Percentiles rank a stretch among this genome's conserved stretches.
phyloP scores from a whole-genome alignment of 805 yeast species.

The Metschnikowia noctiluminum region DNA sequence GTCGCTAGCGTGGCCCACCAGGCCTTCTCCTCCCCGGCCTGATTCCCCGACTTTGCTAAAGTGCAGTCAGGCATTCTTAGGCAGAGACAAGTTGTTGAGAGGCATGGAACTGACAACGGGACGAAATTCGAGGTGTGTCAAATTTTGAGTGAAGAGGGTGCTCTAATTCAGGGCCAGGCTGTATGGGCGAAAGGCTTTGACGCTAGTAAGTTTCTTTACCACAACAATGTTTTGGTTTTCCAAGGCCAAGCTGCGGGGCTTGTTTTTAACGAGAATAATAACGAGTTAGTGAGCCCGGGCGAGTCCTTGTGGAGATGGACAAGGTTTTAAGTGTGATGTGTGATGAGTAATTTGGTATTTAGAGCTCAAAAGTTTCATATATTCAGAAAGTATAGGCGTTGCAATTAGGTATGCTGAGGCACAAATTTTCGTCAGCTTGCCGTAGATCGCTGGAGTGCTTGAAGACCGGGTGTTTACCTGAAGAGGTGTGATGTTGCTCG shows the following conservation, averaged over 20 bases:
- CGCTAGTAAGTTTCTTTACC: slow-evolving; percentile 32
- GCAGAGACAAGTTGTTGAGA: slow-evolving; percentile 31
- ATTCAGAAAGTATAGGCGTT: no score
- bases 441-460: no score
- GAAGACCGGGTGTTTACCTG: no score
- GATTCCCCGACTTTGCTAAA: slow-evolving; percentile 43
- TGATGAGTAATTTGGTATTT: no score
- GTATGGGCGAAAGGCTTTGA: slow-evolving; percentile 28
- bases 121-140: slow-evolving; percentile 19
- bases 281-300: slow-evolving; percentile 45
- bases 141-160: slow-evolving; percentile 22
- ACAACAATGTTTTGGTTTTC: slow-evolving; percentile 29
- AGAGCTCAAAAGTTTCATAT: no score
- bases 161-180: slow-evolving; percentile 27
- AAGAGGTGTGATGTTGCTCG: no score
- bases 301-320: slow-evolving; percentile 45
- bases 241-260: slow-evolving; percentile 29
- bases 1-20: slow-evolving; percentile 37
- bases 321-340: slow-evolving; percentile 19
- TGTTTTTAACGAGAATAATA: slow-evolving; percentile 28
- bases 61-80: slow-evolving; percentile 40
- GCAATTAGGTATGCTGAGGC: no score
- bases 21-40: slow-evolving; percentile 22
- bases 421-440: no score
- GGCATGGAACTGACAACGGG: not conserved